A percentile compares a stretch with the other conserved stretches of the same genome.
Conservation (phyloP, 2,329 filamentous ascomycete species). For the Monosporascus sp. region DNA sequence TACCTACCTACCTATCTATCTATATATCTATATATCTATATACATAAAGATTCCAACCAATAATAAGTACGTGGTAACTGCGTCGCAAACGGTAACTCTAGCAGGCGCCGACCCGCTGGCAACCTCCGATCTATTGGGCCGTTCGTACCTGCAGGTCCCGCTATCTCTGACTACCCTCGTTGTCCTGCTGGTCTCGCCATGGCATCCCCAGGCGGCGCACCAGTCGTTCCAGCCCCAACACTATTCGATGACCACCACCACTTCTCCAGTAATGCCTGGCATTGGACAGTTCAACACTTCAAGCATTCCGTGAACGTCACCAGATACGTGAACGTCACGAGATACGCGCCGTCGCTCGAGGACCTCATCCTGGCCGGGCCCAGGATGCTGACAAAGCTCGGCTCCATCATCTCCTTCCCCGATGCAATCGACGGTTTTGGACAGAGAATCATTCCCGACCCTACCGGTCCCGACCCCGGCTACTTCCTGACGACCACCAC, state of each 20-base stretch:
- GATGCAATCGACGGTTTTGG: conserved; percentile 58
- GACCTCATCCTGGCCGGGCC: conserved; percentile 66
- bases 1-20: neutral
- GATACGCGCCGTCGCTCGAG: conserved; percentile 58
- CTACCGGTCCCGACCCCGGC: conserved; percentile 20
- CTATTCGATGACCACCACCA: conserved; percentile 34
- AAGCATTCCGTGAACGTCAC: conserved; percentile 47
- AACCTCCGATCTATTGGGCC: neutral
- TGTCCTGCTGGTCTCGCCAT: conserved; percentile 8
- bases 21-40: neutral
- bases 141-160: neutral
- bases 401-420: conserved; percentile 55
- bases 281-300: conserved; percentile 45
- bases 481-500: conserved; percentile 50
- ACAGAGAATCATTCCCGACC: conserved; percentile 38
- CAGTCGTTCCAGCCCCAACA: conserved; percentile 21
- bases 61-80: neutral
- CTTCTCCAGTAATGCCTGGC: conserved; percentile 34
- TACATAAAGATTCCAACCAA: neutral
- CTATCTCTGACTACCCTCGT: neutral
- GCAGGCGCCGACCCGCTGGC: neutral
- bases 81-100: too few species aligned
- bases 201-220: conserved; percentile 23
- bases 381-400: conserved; percentile 58
- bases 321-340: conserved; percentile 53